Percentiles rank a stretch among this genome's conserved stretches.
These are phyloP conservation scores for Aspergillus biplanus DNA, from an alignment of 495 filamentous ascomycete species.

Conservation along the genomic window DNA sequence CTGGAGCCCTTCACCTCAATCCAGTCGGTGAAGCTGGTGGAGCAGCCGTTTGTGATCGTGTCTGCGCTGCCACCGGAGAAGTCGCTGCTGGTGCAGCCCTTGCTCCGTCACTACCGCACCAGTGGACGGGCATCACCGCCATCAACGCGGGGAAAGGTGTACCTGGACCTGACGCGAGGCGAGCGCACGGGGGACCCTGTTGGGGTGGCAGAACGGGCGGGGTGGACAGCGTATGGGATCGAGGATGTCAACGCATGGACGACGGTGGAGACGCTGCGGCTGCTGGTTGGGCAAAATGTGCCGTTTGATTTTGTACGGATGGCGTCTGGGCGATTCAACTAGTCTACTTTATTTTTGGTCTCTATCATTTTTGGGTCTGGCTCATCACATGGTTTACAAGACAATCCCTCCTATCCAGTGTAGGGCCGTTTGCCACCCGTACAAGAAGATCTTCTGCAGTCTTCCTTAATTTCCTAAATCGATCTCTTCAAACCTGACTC, in stretches of 20 bases:
- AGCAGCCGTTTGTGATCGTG: slow-evolving; percentile 78
- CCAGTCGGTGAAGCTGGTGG: slow-evolving; percentile 73
- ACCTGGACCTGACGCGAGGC: slow-evolving; percentile 76
- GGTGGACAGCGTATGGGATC: slow-evolving; percentile 78
- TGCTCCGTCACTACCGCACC: slow-evolving; percentile 65
- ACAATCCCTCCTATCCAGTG: no score
- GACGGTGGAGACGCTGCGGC: slow-evolving; percentile 74
- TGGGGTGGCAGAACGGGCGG: slow-evolving; percentile 66
- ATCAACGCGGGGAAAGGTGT: slow-evolving; percentile 70
- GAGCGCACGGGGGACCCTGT: slow-evolving; percentile 69
- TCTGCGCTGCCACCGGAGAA: slow-evolving; percentile 78
- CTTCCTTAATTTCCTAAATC: no score
- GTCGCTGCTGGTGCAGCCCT: slow-evolving; percentile 75
- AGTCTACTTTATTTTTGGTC: slow-evolving; percentile 17
- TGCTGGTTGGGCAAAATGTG: slow-evolving; percentile 83
- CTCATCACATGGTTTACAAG: neutral
- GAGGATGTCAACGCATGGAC: slow-evolving; percentile 81
- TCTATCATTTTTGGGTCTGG: neutral
- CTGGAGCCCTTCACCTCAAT: slow-evolving; percentile 80
- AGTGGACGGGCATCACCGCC: slow-evolving; percentile 48
- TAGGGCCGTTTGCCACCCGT: no score
- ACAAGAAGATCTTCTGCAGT: no score
- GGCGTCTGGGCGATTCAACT: slow-evolving; percentile 73
- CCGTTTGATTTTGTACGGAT: slow-evolving; percentile 84
- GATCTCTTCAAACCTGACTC: no score